Evolutionary conservation across 1,139 yeast species (phyloP), one percentile per base, ranked within the genome.

Genomic region (Blastobotrys proliferans): DNA sequence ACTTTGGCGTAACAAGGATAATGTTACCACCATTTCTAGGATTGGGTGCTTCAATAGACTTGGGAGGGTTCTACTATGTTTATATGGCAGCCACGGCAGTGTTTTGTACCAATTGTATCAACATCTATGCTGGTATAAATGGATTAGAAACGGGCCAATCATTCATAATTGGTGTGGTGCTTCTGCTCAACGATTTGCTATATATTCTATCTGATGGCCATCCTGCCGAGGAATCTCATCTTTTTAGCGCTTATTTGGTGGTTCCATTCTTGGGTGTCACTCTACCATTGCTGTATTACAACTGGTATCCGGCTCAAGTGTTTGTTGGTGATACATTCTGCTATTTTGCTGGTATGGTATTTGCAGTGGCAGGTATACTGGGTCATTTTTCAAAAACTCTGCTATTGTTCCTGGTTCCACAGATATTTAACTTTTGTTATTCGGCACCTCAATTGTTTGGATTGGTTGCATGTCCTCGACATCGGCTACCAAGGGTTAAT

Each of bases 311-410:
- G 1, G 88, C 98, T 0, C 67, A 68, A 46, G 97, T 87, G 1
- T 92, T 92, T 68, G 99, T 94, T 3, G 99, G 99, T 19, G 99
- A 92, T 60, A 92, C 98, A 0, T 94, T 84, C 68, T 92, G 99
- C 65, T 92, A 94, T 65, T 88, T 92, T 63, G 87, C 96, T 25
- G 99, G 99, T 3, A 92, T 92, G 98, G 95, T 92, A 1, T 90
- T 92, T 65, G 98, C 97, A 0, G 94, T 90, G 29, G 95, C 87
- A 21, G 97, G 97, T 2, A 94, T 92, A 34, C 74, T 87, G 48
- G 97, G 97, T 1, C 99, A 92, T 67, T 94, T 90, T 62, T 86
- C 97, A 38, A 92, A 92, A 65, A 92, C 99, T 0, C 70, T 92
- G 54, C 69, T 92, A 62, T 66, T 90, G 29, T 83, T 92, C 61